phyloP scores from a whole-genome alignment of 495 filamentous ascomycete species.

The Hypoxylon subgilvum region DNA sequence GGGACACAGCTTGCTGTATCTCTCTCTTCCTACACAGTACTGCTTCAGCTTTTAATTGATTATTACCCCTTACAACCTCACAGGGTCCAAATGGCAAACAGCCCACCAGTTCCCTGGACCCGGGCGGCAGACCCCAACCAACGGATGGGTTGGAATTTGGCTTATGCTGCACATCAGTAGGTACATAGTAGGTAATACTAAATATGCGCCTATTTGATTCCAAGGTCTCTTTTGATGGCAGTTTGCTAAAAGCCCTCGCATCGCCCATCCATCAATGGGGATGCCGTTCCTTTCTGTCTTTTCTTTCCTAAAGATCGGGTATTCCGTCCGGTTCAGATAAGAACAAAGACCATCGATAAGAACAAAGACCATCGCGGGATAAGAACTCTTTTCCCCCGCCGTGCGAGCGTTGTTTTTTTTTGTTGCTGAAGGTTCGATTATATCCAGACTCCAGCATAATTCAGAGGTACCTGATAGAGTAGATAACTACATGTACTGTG shows the following conservation, averaged over 20 bases:
- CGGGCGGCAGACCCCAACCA: conserved; percentile 10
- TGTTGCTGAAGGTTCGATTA: conserved; percentile 24
- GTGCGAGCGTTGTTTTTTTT: conserved; percentile 11
- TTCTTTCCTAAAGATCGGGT: conserved; percentile 13
- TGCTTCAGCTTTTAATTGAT: no score
- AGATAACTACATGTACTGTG: no score
- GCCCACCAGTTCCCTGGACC: conserved; percentile 25
- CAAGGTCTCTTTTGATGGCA: neutral
- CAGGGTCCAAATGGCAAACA: conserved; percentile 13
- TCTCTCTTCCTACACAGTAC: no score
- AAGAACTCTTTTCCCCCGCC: neutral
- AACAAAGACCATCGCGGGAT: conserved; percentile 1
- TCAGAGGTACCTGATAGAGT: no score
- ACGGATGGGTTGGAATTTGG: no score
- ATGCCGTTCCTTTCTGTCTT: neutral
- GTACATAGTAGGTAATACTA: neutral
- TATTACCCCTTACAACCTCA: conserved; percentile 12
- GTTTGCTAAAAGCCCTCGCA: conserved; percentile 1
- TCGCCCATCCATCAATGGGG: conserved; percentile 6
- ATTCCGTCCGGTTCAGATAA: conserved; percentile 10
- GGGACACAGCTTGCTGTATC: neutral
- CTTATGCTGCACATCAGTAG: neutral
- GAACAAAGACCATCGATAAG: no score
- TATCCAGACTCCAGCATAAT: conserved; percentile 32
- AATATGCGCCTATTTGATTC: no score